Percentiles rank a stretch among this genome's conserved stretches.
Evolutionary conservation across 2,329 filamentous ascomycete species (phyloP).

Genomic region (Fusarium solani-melongenae): DNA sequence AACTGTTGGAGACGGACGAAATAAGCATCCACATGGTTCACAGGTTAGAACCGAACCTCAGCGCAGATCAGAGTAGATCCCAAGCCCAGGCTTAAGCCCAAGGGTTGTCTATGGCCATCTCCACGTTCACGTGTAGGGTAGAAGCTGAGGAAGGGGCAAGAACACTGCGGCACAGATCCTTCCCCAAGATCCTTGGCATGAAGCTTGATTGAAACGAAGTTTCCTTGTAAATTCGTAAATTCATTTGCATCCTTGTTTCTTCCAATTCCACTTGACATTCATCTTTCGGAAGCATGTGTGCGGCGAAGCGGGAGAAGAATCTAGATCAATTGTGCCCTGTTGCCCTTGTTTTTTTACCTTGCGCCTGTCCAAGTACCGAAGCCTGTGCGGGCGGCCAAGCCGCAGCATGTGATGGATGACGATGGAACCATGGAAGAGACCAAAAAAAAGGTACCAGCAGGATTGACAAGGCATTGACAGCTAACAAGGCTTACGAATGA

Average conservation of each 20-base stretch:
- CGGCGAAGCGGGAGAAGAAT: constrained; percentile 21
- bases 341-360: neutral
- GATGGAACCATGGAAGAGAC: constrained; percentile 22
- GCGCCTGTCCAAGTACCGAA: constrained; percentile 2
- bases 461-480: constrained; percentile 19
- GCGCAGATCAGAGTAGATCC: neutral
- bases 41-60: neutral
- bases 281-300: neutral
- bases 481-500: constrained; percentile 17
- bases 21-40: neutral
- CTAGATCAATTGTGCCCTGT: constrained; percentile 14
- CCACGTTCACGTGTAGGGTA: neutral
- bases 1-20: neutral
- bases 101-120: neutral
- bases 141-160: neutral
- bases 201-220: neutral
- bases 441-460: constrained; percentile 8
- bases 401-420: constrained; percentile 28
- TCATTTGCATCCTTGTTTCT: neutral
- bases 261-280: neutral
- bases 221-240: neutral
- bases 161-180: neutral
- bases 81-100: neutral
- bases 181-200: neutral
- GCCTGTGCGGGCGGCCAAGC: constrained; percentile 12